These are phyloP conservation scores for Rhizopus sp. DNA, from an alignment of 371 early-diverging fungal genomes.

Conservation along the genomic window DNA sequence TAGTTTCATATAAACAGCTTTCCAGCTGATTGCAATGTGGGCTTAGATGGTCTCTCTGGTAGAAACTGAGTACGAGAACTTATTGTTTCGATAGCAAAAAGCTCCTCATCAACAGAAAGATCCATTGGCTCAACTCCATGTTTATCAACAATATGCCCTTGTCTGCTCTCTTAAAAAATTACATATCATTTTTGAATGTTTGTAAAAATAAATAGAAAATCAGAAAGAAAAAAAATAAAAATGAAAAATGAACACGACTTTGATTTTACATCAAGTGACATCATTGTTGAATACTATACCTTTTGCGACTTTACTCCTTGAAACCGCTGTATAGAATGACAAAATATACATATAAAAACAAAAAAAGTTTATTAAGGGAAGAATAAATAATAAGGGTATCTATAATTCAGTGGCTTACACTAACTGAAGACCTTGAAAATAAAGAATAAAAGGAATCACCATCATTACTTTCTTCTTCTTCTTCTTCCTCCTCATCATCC, in stretches of 20 bases:
- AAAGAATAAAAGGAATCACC: neutral
- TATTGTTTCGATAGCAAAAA: too few relatives aligned
- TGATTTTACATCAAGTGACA: neutral
- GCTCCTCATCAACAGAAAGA: too few relatives aligned
- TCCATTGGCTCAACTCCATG: too few relatives aligned
- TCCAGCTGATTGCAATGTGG: conserved; percentile 5
- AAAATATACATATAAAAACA: neutral
- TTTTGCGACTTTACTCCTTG: neutral
- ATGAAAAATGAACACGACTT: too few relatives aligned
- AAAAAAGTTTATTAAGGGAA: neutral
- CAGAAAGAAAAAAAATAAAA: too few relatives aligned
- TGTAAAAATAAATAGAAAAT: too few relatives aligned
- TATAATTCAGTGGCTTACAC: neutral
- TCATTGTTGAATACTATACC: neutral
- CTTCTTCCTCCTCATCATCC: neutral
- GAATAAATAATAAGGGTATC: neutral
- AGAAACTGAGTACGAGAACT: too few relatives aligned
- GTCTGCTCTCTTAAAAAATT: too few relatives aligned
- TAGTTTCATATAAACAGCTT: conserved; percentile 12
- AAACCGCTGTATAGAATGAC: too few relatives aligned
- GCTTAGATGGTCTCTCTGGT: conserved; percentile 5
- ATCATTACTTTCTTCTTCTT: neutral
- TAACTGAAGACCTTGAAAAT: neutral
- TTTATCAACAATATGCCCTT: too few relatives aligned
- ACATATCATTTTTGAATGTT: too few relatives aligned